Base-by-base conservation (phyloP, 2,329 filamentous ascomycete genomes). In the Cercospora citrullina region DNA sequence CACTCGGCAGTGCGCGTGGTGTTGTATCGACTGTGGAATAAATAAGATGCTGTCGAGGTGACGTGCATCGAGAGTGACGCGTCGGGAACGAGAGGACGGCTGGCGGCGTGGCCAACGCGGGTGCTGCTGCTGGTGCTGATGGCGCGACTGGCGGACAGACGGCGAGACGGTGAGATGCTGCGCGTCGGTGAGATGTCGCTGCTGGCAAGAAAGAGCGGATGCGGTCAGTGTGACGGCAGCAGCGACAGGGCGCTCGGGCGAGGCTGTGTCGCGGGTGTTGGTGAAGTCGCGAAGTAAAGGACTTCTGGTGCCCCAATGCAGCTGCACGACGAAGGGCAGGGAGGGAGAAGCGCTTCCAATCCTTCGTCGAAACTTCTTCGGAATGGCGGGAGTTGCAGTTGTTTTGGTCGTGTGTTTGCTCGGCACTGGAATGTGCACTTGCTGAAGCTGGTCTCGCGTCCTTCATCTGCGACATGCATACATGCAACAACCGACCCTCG, bases 71-170 rank as follows among this genome's bases (percentile, higher is more conserved):
- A 60, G 21, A 39, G 67, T 30, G 31, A 39, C 48, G 62, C n/a
- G 53, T 62, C 53, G 71, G 58, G 61, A 71, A 67, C 65, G 71
- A 72, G 66, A 60, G 71, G 67, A 67, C 66, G 69, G 69, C 71
- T 58, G 68, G 66, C 62, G 65, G 64, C 62, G 64, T 60, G 53
- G 64, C 63, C 67, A 63, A 63, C 66, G 61, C 55, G 58, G 26
- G 57, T 58, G 33, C 36, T 55, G 48, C 26, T 61, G 58, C 39
- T 51, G 64, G 10, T 53, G 64, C 36, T 62, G 64, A 33, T 66
- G 58, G 45, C 61, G 45, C 16, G 42, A 60, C 33, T 31, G 42
- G 21, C 33, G 31, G 59, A 61, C 33, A 28, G 31, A 14, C 12
- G 21, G 33, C n/a, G 12, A 23, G 58, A 60, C 28, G 33, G 12